These are phyloP conservation scores for Pseudevernia furfuracea DNA, from an alignment of 495 filamentous ascomycete genomes.

Conservation along the genomic window DNA sequence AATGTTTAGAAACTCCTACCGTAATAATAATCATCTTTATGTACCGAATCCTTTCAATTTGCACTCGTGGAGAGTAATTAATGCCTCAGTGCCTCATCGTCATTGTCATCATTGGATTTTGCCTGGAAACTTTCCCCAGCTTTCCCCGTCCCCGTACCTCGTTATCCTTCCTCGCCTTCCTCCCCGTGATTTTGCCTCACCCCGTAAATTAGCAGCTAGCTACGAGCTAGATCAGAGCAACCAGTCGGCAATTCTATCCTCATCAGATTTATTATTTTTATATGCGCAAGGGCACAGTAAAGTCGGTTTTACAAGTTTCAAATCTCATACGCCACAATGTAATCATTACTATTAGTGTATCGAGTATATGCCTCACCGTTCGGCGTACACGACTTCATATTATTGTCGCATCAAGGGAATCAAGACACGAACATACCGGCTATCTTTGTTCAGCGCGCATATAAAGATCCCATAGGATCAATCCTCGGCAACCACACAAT, in stretches of 20 bases:
- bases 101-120: not conserved
- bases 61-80: no score
- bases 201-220: no score
- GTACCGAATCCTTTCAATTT: no score
- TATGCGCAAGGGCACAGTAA: conserved; percentile 1
- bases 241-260: not conserved
- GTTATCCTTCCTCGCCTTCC: no score
- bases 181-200: not conserved
- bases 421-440: not conserved
- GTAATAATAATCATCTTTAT: no score
- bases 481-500: not conserved
- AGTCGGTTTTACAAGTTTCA: not conserved
- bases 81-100: no score
- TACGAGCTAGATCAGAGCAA: no score
- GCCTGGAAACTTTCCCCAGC: not conserved
- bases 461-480: not conserved
- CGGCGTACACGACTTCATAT: not conserved
- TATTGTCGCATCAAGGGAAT: not conserved
- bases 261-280: not conserved
- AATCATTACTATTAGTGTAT: no score
- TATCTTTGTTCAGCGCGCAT: not conserved
- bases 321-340: not conserved
- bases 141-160: not conserved
- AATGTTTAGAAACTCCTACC: not conserved
- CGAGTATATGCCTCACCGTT: not conserved